Evolutionary conservation across 1,139 yeast genomes (phyloP).

Genomic region (Geotrichum bryndzae): DNA sequence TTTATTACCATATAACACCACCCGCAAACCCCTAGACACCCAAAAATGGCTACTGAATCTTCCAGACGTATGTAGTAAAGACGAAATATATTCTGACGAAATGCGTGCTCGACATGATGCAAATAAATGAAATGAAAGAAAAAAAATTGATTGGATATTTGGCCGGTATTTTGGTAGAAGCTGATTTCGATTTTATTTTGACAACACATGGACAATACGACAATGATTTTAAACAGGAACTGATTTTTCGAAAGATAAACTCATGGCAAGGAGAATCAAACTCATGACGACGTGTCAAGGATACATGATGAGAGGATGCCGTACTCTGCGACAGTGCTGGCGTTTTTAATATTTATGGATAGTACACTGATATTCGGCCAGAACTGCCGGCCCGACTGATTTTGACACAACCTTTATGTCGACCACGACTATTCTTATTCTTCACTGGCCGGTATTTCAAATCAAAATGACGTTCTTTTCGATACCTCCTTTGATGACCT

Average conservation of each 20-base stretch:
- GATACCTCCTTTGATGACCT: not conserved
- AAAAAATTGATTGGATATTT: not conserved
- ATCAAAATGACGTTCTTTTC: not conserved
- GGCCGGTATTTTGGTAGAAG: not conserved
- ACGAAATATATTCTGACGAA: not conserved
- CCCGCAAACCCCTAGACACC: constrained; percentile 2
- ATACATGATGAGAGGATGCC: no score
- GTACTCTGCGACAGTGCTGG: no score
- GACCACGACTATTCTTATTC: no score
- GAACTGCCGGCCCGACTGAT: no score
- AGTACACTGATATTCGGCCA: no score
- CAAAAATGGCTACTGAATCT: constrained; percentile 15
- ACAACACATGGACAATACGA: not conserved
- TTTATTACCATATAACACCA: constrained; percentile 1
- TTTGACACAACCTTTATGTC: no score
- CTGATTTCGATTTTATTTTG: not conserved
- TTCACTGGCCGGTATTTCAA: no score
- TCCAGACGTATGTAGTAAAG: constrained; percentile 14
- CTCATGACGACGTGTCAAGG: no score
- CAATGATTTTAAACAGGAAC: no score
- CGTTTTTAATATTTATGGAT: no score
- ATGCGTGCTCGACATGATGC: not conserved
- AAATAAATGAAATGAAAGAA: not conserved
- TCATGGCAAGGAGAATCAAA: no score
- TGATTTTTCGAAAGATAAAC: no score